Evolutionary conservation across 306 rosid species (phyloP).

Genomic region (Cicer bijugum): DNA sequence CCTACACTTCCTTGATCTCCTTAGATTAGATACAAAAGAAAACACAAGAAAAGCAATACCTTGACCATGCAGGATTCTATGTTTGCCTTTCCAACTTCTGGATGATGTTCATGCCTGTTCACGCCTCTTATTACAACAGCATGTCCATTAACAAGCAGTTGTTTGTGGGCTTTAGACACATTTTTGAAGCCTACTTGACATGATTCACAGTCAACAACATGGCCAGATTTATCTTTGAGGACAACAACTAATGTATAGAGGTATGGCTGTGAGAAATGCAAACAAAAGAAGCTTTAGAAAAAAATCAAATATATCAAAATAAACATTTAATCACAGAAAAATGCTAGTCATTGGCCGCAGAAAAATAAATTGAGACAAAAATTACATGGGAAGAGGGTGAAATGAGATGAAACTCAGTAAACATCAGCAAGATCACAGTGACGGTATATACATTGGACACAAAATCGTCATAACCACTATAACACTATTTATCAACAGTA

Average conservation of each 20-base stretch:
- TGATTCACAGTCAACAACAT: conserved; percentile 81
- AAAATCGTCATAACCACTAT: background rate
- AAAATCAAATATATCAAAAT: conserved; percentile 19
- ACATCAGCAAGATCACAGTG: background rate
- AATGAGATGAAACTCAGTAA: conserved; percentile 32
- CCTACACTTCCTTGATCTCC: background rate
- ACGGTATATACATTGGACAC: background rate
- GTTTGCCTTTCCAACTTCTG: conserved; percentile 89
- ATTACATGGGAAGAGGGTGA: conserved; percentile 18
- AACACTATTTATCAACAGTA: conserved; percentile 10
- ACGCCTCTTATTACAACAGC: conserved; percentile 86
- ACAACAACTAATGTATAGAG: conserved; percentile 77
- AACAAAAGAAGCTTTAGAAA: conserved; percentile 35
- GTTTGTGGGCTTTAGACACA: conserved; percentile 83
- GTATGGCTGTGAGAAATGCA: conserved; percentile 67
- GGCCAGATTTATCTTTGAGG: conserved; percentile 77
- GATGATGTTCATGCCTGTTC: conserved; percentile 98
- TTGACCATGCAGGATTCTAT: conserved; percentile 93
- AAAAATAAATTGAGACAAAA: conserved; percentile 19
- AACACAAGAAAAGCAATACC: conserved; percentile 51
- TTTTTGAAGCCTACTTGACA: conserved; percentile 76
- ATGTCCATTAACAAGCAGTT: conserved; percentile 86
- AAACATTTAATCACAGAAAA: conserved; percentile 15
- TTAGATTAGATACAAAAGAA: background rate
- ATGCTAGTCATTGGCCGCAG: conserved; percentile 2